Conservation (phyloP, 2,329 filamentous ascomycete genomes). For the Botrytis pseudocinerea region DNA sequence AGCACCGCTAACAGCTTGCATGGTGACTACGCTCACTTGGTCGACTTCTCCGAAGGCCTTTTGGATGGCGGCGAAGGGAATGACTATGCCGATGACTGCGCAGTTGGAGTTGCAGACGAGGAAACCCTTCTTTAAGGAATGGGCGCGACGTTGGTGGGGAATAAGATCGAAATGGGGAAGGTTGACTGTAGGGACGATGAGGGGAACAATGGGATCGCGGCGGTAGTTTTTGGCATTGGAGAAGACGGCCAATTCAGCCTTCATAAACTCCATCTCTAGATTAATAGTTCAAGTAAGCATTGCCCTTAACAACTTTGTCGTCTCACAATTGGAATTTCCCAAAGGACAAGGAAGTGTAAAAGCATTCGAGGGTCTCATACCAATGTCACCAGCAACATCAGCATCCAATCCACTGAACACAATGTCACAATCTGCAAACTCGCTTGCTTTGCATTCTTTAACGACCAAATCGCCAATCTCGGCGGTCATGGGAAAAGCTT, state of each 20-base stretch:
- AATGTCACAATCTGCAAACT: constrained; percentile 88
- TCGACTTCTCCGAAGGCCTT: constrained; percentile 82
- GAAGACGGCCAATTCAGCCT: constrained; percentile 86
- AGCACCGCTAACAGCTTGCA: constrained; percentile 92
- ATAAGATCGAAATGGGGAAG: constrained; percentile 83
- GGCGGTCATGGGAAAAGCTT: constrained; percentile 77
- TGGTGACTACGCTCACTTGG: constrained; percentile 75
- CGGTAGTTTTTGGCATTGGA: constrained; percentile 98
- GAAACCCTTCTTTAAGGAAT: constrained; percentile 79
- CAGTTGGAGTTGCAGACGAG: constrained; percentile 98
- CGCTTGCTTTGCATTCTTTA: constrained; percentile 76
- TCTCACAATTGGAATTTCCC: not conserved
- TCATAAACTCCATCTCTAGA: constrained; percentile 85
- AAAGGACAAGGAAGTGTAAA: not conserved
- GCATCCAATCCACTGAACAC: constrained; percentile 92
- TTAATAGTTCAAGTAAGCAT: not conserved
- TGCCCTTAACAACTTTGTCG: not conserved
- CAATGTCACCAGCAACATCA: constrained; percentile 88
- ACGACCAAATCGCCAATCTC: constrained; percentile 78
- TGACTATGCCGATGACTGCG: constrained; percentile 93
- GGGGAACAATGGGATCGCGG: constrained; percentile 82
- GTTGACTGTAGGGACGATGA: constrained; percentile 95
- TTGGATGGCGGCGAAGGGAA: constrained; percentile 89
- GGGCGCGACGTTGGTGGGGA: constrained; percentile 77
- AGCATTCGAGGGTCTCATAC: constrained; percentile 49